A percentile compares a stretch with the other conserved stretches of the same genome.
Conservation (phyloP, 2,329 filamentous ascomycete species). For the Chrysosporium keratinophilum region DNA sequence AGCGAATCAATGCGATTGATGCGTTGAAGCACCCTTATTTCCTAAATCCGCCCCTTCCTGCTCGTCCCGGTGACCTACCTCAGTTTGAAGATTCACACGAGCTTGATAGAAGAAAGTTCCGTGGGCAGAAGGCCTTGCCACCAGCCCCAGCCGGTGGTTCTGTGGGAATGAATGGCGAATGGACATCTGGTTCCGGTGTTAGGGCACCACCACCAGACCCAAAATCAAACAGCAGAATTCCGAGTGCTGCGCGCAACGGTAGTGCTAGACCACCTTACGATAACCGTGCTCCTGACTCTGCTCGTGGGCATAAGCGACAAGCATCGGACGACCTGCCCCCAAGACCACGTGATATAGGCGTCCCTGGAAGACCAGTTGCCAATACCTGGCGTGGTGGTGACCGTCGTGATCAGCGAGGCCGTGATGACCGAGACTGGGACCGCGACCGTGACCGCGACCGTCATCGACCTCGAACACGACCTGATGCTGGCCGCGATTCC, state of each 20-base stretch:
- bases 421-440: conserved; percentile 11
- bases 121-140: conserved; percentile 76
- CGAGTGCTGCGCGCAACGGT: conserved; percentile 26
- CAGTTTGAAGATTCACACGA: conserved; percentile 91
- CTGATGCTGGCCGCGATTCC: conserved; percentile 22
- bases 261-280: conserved; percentile 24
- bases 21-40: conserved; percentile 91
- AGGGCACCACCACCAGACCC: conserved; percentile 23
- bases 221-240: conserved; percentile 27
- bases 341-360: not conserved
- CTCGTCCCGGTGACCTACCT: conserved; percentile 77
- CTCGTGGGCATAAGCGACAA: conserved; percentile 18
- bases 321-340: conserved; percentile 17
- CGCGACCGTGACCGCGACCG: not conserved
- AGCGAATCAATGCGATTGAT: conserved; percentile 84
- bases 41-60: conserved; percentile 63
- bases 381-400: conserved; percentile 22
- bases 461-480: not conserved
- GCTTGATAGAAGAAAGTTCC: conserved; percentile 82
- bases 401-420: conserved; percentile 22
- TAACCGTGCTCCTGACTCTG: conserved; percentile 18
- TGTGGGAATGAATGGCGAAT: conserved; percentile 62
- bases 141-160: conserved; percentile 87
- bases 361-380: conserved; percentile 20
- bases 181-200: conserved; percentile 29